phyloP scores from a whole-genome alignment of 306 rosid species.

The Cicer cuneatum region DNA sequence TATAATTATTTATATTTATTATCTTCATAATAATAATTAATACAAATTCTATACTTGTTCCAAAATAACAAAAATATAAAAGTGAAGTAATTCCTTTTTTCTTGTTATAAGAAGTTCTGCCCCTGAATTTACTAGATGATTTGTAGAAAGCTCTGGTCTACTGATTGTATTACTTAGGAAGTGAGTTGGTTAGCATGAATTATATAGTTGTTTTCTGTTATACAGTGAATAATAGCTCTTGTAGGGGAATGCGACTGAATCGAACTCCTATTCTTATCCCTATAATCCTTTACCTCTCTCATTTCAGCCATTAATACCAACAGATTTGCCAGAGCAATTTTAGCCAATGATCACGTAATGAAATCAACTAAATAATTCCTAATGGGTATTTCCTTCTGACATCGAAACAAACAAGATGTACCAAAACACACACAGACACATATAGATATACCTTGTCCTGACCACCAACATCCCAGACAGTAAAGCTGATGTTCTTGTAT shows the following conservation, averaged over 20 bases:
- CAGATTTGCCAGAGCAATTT: not conserved
- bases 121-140: not conserved
- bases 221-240: not conserved
- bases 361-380: not conserved
- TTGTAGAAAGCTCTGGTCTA: not conserved
- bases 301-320: not conserved
- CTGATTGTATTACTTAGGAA: not conserved
- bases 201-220: not conserved
- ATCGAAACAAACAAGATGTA: not conserved
- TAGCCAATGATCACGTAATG: conserved; percentile 9
- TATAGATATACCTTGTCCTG: conserved; percentile 76
- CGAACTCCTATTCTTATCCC: not conserved
- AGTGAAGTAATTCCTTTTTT: no score
- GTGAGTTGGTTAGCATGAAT: not conserved
- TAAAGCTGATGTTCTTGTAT: conserved; percentile 96
- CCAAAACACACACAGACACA: not conserved
- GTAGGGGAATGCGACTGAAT: not conserved
- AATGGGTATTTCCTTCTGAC: not conserved
- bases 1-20: no score
- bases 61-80: no score
- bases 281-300: not conserved
- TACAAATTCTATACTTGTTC: no score
- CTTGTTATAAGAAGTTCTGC: no score
- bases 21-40: no score
- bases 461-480: conserved; percentile 99